These are phyloP conservation scores for Trichoderma atrobrunneum DNA, from an alignment of 2,329 filamentous ascomycete species.

Conservation along the genomic window DNA sequence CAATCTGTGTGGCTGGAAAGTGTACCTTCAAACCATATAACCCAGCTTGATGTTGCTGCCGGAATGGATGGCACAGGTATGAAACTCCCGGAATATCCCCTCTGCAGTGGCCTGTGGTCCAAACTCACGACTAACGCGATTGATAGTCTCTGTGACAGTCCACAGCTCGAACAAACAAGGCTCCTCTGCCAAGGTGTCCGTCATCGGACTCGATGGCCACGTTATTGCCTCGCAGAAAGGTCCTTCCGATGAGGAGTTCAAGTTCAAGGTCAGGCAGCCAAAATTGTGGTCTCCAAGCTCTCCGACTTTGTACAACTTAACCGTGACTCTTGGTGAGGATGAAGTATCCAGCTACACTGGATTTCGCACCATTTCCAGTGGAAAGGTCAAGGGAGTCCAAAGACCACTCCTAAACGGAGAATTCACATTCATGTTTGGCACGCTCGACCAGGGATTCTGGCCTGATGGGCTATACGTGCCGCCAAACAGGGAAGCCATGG, in stretches of 20 bases:
- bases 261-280: slow-evolving; percentile 53
- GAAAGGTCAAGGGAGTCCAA: slow-evolving; percentile 54
- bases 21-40: slow-evolving; percentile 56
- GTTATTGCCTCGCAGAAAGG: slow-evolving; percentile 44
- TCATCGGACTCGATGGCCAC: slow-evolving; percentile 38
- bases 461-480: slow-evolving; percentile 66
- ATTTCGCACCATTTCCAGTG: slow-evolving; percentile 61
- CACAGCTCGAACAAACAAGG: slow-evolving; percentile 41
- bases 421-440: slow-evolving; percentile 65
- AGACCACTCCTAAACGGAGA: slow-evolving; percentile 66
- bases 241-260: slow-evolving; percentile 48
- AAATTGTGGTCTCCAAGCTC: slow-evolving; percentile 64
- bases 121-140: not conserved
- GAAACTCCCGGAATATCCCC: slow-evolving; percentile 15
- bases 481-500: slow-evolving; percentile 65
- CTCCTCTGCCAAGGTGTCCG: slow-evolving; percentile 36
- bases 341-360: slow-evolving; percentile 63
- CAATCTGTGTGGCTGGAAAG: slow-evolving; percentile 69
- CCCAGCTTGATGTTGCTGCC: slow-evolving; percentile 57
- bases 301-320: slow-evolving; percentile 63
- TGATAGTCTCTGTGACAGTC: slow-evolving; percentile 54
- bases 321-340: slow-evolving; percentile 52
- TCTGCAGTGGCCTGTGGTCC: not conserved
- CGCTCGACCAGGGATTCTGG: slow-evolving; percentile 70
- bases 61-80: slow-evolving; percentile 52